Percentiles rank a stretch among this genome's conserved stretches.
phyloP scores from a whole-genome alignment of 371 early-diverging fungal genomes.

The Mortierella sp. region DNA sequence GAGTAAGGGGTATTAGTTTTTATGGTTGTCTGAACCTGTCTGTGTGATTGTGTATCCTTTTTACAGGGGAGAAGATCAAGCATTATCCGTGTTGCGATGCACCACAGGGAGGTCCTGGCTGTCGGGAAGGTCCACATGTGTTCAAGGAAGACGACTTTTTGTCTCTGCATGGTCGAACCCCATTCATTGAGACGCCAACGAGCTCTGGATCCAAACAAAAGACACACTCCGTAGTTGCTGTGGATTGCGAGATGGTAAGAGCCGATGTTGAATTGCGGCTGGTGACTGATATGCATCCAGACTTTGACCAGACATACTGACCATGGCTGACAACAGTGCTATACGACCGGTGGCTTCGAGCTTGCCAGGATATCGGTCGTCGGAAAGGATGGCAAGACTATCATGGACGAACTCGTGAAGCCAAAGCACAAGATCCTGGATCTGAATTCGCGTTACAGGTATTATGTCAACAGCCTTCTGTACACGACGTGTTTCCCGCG shows the following conservation, averaged over 20 bases:
- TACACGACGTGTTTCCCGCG: no score
- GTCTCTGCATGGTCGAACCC: conserved; percentile 59
- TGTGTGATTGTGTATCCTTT: no score
- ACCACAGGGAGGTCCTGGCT: conserved; percentile 59
- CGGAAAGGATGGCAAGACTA: conserved; percentile 55
- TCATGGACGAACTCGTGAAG: conserved; percentile 67
- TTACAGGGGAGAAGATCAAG: conserved; percentile 57
- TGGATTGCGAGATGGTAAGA: conserved; percentile 59
- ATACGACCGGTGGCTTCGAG: conserved; percentile 63
- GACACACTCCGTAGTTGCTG: conserved; percentile 38
- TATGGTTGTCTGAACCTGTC: no score
- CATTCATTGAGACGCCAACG: conserved; percentile 56
- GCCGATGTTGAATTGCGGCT: no score
- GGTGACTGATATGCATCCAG: no score
- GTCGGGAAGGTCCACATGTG: conserved; percentile 61
- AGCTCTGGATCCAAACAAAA: not conserved
- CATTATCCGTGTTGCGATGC: conserved; percentile 63
- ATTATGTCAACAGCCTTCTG: not conserved
- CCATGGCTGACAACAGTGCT: conserved; percentile 5
- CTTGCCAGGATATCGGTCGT: conserved; percentile 66
- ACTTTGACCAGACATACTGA: no score
- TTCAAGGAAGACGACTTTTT: conserved; percentile 41
- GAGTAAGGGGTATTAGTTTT: no score
- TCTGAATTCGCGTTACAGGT: conserved; percentile 62
- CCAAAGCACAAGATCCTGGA: conserved; percentile 65